Conservation (phyloP, 768 basidiomycete species). For the Kwoniella pini region DNA sequence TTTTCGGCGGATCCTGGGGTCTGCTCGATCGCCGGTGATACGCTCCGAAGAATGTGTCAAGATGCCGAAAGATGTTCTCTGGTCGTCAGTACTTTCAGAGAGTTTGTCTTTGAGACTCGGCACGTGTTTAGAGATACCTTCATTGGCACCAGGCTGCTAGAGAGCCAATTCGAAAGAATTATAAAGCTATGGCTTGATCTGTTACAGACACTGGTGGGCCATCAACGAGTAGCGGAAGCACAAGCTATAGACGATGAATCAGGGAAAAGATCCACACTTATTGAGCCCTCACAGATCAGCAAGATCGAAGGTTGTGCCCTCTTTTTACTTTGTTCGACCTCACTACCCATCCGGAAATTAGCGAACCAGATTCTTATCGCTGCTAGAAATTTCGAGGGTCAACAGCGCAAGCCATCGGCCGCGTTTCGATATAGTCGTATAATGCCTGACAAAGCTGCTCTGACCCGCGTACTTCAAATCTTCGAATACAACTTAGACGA, state of each 20-base stretch:
- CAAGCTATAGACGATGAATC: conserved; percentile 19
- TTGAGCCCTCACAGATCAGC: conserved; percentile 27
- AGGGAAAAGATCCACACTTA: conserved; percentile 2
- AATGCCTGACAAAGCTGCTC: conserved; percentile 24
- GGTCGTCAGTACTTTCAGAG: conserved; percentile 67
- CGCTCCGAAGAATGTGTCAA: conserved; percentile 72
- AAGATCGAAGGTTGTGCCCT: conserved; percentile 71
- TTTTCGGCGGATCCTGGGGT: conserved; percentile 79
- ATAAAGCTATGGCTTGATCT: conserved; percentile 72
- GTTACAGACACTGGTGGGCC: conserved; percentile 68
- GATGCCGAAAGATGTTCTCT: conserved; percentile 62
- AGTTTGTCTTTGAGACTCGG: conserved; percentile 72
- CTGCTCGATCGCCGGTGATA: conserved; percentile 66
- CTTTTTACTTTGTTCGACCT: conserved; percentile 65
- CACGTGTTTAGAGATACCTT: conserved; percentile 63
- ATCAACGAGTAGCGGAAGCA: conserved; percentile 56
- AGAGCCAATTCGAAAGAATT: conserved; percentile 68
- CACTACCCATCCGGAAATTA: conserved; percentile 60
- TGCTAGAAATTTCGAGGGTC: conserved; percentile 38
- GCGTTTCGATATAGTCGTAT: conserved; percentile 40
- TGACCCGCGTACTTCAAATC: conserved; percentile 33
- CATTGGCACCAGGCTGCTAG: conserved; percentile 62
- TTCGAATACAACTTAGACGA: conserved; percentile 33
- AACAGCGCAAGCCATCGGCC: conserved; percentile 34
- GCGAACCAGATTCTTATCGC: conserved; percentile 69